Evolutionary conservation across 352 stramenopile genomes (phyloP).

Genomic region (Globisporangium cystogenes): DNA sequence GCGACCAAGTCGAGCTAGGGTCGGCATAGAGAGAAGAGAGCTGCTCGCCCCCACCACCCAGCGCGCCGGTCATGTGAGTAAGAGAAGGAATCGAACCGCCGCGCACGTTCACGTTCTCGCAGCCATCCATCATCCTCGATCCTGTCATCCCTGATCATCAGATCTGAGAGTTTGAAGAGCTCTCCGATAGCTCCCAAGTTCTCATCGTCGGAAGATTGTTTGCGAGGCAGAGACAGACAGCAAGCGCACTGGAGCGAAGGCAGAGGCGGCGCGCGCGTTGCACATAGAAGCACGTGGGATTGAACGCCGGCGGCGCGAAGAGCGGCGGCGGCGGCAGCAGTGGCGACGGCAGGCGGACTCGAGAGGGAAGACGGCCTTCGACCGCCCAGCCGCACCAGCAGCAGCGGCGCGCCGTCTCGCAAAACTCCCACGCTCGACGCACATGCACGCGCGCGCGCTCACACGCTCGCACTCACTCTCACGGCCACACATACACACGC

Average conservation of each 20-base stretch:
- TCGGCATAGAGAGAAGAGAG: neutral
- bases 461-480: neutral
- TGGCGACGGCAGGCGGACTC: neutral
- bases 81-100: no score
- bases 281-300: slow-evolving; percentile 1
- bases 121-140: neutral
- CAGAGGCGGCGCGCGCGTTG: neutral
- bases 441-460: neutral
- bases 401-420: neutral
- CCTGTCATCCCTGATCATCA: no score
- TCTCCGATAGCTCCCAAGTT: no score
- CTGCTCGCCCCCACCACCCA: neutral
- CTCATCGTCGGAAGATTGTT: no score
- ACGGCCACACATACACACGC: slow-evolving; percentile 2
- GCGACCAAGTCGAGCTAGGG: slow-evolving; percentile 19
- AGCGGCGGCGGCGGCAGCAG: neutral
- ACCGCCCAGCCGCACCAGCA: neutral
- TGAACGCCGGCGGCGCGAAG: neutral
- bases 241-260: no score
- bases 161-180: no score
- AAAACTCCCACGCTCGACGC: slow-evolving; percentile 1
- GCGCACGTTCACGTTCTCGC: neutral
- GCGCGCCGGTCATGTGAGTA: no score
- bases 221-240: no score
- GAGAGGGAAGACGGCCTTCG: neutral